A percentile compares a stretch with the other conserved stretches of the same genome.
Conservation (phyloP, 1,139 yeast genomes). For the Meyerozyma elateridarum region DNA sequence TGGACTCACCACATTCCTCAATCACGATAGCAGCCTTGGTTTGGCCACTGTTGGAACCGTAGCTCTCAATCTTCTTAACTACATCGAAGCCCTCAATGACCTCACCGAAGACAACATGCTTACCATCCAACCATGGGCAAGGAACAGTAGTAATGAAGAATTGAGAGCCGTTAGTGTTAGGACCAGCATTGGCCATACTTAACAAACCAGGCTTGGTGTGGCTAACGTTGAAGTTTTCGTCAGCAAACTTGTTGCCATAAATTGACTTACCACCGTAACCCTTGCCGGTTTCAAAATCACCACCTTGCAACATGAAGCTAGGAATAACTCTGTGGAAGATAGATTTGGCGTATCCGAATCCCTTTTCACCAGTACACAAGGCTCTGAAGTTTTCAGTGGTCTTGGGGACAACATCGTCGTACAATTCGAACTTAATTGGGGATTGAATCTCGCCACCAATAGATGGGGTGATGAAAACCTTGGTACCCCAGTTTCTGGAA, state of each 20-base stretch:
- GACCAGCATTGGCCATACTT: conserved; percentile 43
- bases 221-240: conserved; percentile 32
- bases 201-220: conserved; percentile 37
- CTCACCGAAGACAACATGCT: conserved; percentile 41
- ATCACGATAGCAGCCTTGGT: conserved; percentile 27
- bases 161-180: conserved; percentile 40
- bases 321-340: conserved; percentile 45
- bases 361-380: conserved; percentile 94
- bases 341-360: conserved; percentile 88
- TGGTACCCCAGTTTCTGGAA: conserved; percentile 27
- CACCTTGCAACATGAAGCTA: conserved; percentile 42
- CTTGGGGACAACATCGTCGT: conserved; percentile 94
- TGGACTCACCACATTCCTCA: conserved; percentile 36
- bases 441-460: conserved; percentile 7
- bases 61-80: conserved; percentile 33
- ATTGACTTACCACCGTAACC: conserved; percentile 41
- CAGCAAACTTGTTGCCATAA: conserved; percentile 34
- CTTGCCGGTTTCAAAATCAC: conserved; percentile 37
- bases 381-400: conserved; percentile 98
- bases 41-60: conserved; percentile 29
- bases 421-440: conserved; percentile 55
- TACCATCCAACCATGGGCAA: conserved; percentile 41
- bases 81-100: conserved; percentile 37
- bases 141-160: conserved; percentile 42
- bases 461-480: conserved; percentile 18